Base-by-base conservation (phyloP, 257 asterid species). In the Catharanthus roseus region DNA sequence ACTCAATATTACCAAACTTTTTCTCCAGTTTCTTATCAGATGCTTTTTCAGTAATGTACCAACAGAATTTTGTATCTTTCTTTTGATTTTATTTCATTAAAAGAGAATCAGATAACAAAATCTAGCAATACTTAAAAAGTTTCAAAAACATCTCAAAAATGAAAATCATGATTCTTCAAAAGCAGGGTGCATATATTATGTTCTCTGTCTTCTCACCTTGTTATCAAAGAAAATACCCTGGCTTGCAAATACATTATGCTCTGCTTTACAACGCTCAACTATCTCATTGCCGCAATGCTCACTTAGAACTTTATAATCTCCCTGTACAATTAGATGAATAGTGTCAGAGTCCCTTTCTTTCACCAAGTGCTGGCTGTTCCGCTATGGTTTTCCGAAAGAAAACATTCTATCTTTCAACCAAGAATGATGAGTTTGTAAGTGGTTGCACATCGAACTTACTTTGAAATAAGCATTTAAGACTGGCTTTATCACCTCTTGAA, bases 221-320 rank as follows among this genome's bases (percentile, higher is more conserved):
- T 91, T 74, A 70, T 95, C 99, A 24, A 88, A 87, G 79, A 87
- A 82, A 10, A 87, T 70, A 39, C 95, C 96, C 88, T 88, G 96
- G 78, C 83, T 82, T 83, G 84, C 86, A 68, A 74, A 90, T 78
- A 91, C 96, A 49, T 80, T 81, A 33, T 75, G 95, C 85, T 91
- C 99, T 13, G 97, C 98, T 78, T 86, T 85, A 79, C 99, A 95
- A 72, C 97, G 89, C 84, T 91, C 96, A 75, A 89, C 74, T 51
- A 95, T 87, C 79, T 87, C 87, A 47, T 89, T 74, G 84, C 88
- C 84, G 81, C 99, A 95, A 76, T 91, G 90, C 86, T 84, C 92
- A 31, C 77, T 80, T 77, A 95, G 61, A 67, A 86, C 85, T 78
- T 87, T 85, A 10, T 71, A 61, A 79, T 95, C 90, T 65, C 88